Conservation (phyloP, 1,139 yeast genomes). For the Hanseniaspora uvarum region DNA sequence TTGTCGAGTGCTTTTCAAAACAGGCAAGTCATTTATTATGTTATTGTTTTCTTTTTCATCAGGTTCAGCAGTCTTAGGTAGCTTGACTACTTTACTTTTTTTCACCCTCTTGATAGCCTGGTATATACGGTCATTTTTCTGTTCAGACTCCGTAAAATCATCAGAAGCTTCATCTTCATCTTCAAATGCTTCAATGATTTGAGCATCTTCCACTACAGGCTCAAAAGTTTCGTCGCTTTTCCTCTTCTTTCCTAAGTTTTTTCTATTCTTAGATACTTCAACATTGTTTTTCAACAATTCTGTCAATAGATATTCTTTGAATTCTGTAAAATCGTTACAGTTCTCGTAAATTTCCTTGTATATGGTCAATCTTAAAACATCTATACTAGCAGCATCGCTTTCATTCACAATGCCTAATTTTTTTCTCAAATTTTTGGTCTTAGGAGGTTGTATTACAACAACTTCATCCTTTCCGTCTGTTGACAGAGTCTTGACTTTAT, state of each 20-base stretch:
- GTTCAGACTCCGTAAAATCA: background rate
- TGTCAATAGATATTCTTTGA: constrained; percentile 4
- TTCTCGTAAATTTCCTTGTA: constrained; percentile 16
- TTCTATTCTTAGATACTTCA: constrained; percentile 5
- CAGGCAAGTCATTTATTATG: constrained; percentile 1
- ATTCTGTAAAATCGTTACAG: constrained; percentile 14
- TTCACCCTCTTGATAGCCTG: background rate
- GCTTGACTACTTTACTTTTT: background rate
- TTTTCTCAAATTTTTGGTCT: background rate
- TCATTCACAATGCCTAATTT: background rate
- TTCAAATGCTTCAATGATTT: background rate
- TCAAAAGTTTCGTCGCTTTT: background rate
- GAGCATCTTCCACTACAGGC: background rate
- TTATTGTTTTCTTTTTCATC: background rate
- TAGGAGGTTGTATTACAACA: background rate
- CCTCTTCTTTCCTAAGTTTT: constrained; percentile 1
- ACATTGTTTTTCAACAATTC: constrained; percentile 6
- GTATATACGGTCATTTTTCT: background rate
- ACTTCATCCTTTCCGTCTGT: background rate
- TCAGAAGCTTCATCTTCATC: background rate
- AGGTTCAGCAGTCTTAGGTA: background rate
- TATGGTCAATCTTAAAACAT: constrained; percentile 4
- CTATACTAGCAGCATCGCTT: background rate
- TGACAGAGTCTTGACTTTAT: background rate
- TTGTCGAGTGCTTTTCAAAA: background rate